phyloP scores from a whole-genome alignment of 2,329 filamentous ascomycete genomes.

The Epichloe uncinata region DNA sequence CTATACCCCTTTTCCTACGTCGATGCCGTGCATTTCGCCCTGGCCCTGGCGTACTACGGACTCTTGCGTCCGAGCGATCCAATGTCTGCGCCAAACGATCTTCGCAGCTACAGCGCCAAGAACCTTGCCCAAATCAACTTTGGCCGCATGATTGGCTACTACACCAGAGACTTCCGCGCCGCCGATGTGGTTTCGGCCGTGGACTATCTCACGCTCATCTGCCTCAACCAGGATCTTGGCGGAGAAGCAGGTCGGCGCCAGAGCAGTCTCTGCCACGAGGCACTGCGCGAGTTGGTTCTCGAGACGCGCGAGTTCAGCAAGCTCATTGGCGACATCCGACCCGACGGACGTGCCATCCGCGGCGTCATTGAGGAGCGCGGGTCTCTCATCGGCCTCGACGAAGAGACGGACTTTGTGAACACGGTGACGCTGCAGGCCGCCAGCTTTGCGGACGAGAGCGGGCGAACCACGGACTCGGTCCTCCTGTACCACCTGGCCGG shows the following conservation, averaged over 20 bases:
- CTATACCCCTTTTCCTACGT: constrained; percentile 86
- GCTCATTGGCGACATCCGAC: constrained; percentile 79
- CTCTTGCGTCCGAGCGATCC: constrained; percentile 79
- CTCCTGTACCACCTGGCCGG: constrained; percentile 88
- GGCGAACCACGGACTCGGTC: constrained; percentile 84
- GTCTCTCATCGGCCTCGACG: constrained; percentile 63
- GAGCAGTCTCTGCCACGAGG: constrained; percentile 76
- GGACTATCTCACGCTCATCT: constrained; percentile 86
- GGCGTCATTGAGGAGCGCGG: constrained; percentile 82
- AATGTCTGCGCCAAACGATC: constrained; percentile 56
- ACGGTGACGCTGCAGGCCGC: constrained; percentile 91
- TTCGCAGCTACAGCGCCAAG: constrained; percentile 52
- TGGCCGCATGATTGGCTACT: constrained; percentile 83
- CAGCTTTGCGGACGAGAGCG: constrained; percentile 85
- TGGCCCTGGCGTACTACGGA: constrained; percentile 80
- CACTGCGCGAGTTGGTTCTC: constrained; percentile 84
- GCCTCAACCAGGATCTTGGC: constrained; percentile 73
- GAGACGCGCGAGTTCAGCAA: constrained; percentile 94
- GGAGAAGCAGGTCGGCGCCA: constrained; percentile 65
- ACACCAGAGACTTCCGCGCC: constrained; percentile 89
- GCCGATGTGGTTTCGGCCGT: constrained; percentile 81
- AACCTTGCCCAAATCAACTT: constrained; percentile 80
- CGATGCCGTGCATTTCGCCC: constrained; percentile 87
- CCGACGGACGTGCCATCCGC: constrained; percentile 71
- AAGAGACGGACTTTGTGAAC: constrained; percentile 73